Percentiles rank a stretch among this genome's conserved stretches.
These are phyloP conservation scores for Acidomyces sp. DNA, from an alignment of 495 filamentous ascomycete species.

Conservation along the genomic window DNA sequence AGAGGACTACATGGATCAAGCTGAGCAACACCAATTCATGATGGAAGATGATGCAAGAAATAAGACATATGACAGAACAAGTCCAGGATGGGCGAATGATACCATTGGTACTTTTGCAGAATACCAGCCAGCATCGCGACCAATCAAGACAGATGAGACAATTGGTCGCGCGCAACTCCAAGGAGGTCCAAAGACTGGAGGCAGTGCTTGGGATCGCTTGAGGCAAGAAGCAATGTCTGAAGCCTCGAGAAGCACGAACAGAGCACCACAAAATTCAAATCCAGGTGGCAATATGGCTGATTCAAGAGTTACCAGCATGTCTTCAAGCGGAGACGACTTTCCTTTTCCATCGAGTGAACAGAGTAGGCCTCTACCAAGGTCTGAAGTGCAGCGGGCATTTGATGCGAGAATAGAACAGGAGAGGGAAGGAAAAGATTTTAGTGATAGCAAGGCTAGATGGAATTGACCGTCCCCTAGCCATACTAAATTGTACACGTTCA, in stretches of 20 bases:
- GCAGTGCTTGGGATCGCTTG: slow-evolving; percentile 14
- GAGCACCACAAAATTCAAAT: not conserved
- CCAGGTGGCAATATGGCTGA: slow-evolving; percentile 2
- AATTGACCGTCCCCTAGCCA: slow-evolving; percentile 1
- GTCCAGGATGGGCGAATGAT: not conserved
- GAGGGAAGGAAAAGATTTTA: slow-evolving; percentile 19
- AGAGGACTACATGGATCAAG: slow-evolving; percentile 2
- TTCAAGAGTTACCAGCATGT: not conserved
- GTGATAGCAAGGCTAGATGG: slow-evolving; percentile 4
- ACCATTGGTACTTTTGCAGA: not conserved
- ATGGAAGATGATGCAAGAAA: slow-evolving; percentile 13
- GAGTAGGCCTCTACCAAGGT: slow-evolving; percentile 32
- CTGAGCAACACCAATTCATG: slow-evolving; percentile 9
- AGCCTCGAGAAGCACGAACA: not conserved
- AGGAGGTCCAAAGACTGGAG: not conserved
- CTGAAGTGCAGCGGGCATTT: slow-evolving; percentile 41
- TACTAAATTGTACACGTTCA: not conserved
- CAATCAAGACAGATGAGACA: not conserved
- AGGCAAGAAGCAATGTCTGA: slow-evolving; percentile 10
- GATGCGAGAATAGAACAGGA: slow-evolving; percentile 39
- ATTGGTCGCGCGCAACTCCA: not conserved
- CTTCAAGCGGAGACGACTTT: slow-evolving; percentile 29
- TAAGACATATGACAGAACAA: not conserved
- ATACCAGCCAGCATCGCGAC: not conserved
- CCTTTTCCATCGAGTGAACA: slow-evolving; percentile 30